These are phyloP conservation scores for Candida jianshihensis DNA, from an alignment of 805 yeast genomes.

Conservation along the genomic window DNA sequence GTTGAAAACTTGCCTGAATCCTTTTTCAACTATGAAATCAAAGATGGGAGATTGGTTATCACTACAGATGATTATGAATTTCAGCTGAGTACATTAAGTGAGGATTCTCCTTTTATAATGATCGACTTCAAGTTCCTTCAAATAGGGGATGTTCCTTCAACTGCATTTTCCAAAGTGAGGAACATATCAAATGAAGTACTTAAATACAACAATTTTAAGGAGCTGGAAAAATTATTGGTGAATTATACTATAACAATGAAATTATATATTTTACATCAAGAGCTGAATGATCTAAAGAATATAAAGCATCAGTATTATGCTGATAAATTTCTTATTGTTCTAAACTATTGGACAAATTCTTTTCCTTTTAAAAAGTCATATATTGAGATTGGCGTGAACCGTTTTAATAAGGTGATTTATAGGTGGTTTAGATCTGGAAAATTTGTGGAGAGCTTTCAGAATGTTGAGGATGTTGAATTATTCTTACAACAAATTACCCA, in stretches of 20 bases:
- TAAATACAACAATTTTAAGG: slow-evolving; percentile 36
- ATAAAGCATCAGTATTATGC: slow-evolving; percentile 52
- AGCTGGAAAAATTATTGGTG: slow-evolving; percentile 50
- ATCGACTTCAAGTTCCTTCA: slow-evolving; percentile 61
- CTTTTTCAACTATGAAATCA: slow-evolving; percentile 56
- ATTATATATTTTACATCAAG: slow-evolving; percentile 51
- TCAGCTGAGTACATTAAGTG: slow-evolving; percentile 70
- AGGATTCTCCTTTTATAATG: slow-evolving; percentile 63
- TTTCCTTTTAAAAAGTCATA: slow-evolving; percentile 42
- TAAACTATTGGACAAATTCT: slow-evolving; percentile 60
- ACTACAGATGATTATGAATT: slow-evolving; percentile 64
- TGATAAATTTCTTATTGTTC: slow-evolving; percentile 43
- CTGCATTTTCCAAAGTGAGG: slow-evolving; percentile 35
- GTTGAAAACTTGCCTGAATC: slow-evolving; percentile 53
- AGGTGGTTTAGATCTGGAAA: slow-evolving; percentile 60
- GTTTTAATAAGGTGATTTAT: slow-evolving; percentile 39
- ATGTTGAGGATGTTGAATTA: slow-evolving; percentile 28
- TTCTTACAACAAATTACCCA: slow-evolving; percentile 32
- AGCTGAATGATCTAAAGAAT: slow-evolving; percentile 44
- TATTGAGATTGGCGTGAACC: slow-evolving; percentile 56
- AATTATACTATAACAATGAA: slow-evolving; percentile 59
- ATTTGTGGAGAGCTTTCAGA: slow-evolving; percentile 27
- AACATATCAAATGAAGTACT: slow-evolving; percentile 47
- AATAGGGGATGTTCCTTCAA: slow-evolving; percentile 9
- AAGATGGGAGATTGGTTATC: slow-evolving; percentile 65